Evolutionary conservation across 257 asterid genomes (phyloP).

Genomic region (Gardenia jasminoides): DNA sequence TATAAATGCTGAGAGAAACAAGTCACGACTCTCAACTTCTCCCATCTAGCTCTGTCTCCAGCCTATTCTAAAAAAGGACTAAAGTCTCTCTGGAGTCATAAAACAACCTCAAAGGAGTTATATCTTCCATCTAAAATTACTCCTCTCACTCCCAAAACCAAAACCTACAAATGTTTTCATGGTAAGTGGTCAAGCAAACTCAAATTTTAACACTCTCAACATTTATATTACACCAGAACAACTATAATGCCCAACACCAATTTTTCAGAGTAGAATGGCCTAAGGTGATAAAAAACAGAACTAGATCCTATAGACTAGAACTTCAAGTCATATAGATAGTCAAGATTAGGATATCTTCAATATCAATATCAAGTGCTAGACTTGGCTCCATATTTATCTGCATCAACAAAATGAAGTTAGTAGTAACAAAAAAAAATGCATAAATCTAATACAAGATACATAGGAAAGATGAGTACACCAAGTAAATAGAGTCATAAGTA

Average conservation of each 20-base stretch:
- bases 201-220: neutral
- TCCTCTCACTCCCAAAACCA: neutral
- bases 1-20: neutral
- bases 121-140: neutral
- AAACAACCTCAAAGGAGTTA: neutral
- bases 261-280: neutral
- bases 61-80: neutral
- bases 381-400: constrained; percentile 86
- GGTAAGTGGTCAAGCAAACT: neutral
- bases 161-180: neutral
- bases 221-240: neutral
- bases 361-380: constrained; percentile 82
- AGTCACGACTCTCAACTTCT: neutral
- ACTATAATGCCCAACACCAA: neutral
- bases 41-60: neutral
- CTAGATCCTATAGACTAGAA: neutral
- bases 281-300: neutral
- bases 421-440: neutral
- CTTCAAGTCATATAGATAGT: neutral
- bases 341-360: constrained; percentile 69
- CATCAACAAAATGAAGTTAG: constrained; percentile 35
- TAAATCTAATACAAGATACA: neutral
- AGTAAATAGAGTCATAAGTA: neutral
- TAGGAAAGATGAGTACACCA: constrained; percentile 5
- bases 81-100: neutral